phyloP scores from a whole-genome alignment of 2,329 filamentous ascomycete species.

The Cladorrhinum sp. region DNA sequence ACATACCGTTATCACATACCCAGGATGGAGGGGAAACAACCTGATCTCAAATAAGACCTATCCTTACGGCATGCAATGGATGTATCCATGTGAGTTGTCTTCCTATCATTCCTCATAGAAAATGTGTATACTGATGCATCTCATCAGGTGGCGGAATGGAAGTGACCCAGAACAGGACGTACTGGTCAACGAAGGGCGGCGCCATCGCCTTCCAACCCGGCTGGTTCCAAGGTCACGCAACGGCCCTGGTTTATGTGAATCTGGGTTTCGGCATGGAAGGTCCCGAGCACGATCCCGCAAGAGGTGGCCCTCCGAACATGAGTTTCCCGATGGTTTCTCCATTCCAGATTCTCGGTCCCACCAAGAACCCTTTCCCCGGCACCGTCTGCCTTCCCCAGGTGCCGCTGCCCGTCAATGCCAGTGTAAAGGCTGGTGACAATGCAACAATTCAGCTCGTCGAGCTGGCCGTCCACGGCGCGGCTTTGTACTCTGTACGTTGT shows the following conservation, averaged over 20 bases:
- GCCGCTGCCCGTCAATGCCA: slow-evolving; percentile 70
- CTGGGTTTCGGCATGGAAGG: slow-evolving; percentile 74
- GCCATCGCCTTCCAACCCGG: slow-evolving; percentile 89
- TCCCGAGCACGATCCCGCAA: slow-evolving; percentile 38
- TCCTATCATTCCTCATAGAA: not conserved
- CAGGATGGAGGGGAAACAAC: slow-evolving; percentile 84
- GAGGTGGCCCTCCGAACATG: slow-evolving; percentile 73
- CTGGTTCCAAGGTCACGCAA: slow-evolving; percentile 88
- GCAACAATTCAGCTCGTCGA: slow-evolving; percentile 90
- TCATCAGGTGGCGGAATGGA: slow-evolving; percentile 75
- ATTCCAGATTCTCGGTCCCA: slow-evolving; percentile 80
- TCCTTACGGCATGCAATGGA: slow-evolving; percentile 93
- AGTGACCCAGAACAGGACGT: slow-evolving; percentile 77
- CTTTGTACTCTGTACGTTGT: slow-evolving; percentile 70
- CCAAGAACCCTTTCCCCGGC: slow-evolving; percentile 80
- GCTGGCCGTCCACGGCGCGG: slow-evolving; percentile 76
- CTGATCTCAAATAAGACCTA: slow-evolving; percentile 73
- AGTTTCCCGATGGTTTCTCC: slow-evolving; percentile 75
- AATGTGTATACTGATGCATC: slow-evolving; percentile 1
- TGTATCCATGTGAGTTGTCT: slow-evolving; percentile 76
- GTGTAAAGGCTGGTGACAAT: slow-evolving; percentile 75
- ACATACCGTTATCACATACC: slow-evolving; percentile 85
- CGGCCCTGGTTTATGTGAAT: slow-evolving; percentile 85
- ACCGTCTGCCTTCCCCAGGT: slow-evolving; percentile 88
- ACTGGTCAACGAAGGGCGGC: slow-evolving; percentile 85